Evolutionary conservation across 768 basidiomycete genomes (phyloP), one percentile per base, ranked within the genome.

Genomic region (Boletus vermiculosoides): DNA sequence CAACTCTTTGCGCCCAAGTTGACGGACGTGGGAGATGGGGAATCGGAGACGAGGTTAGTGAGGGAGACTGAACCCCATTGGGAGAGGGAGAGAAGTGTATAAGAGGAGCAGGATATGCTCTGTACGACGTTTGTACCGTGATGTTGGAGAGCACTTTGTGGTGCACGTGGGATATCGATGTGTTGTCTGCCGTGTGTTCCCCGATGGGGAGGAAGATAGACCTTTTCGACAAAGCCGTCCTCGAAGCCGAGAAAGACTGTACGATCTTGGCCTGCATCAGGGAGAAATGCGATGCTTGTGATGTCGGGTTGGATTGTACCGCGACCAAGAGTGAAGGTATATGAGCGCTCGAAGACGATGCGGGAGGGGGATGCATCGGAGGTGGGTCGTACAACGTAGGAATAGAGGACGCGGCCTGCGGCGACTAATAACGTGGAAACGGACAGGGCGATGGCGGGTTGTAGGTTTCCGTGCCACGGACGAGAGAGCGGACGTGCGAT

Each of bases 401-500:
- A 83, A 60, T 82, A 78, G n/a, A 91, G 69, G 22, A 66, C 65
- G 59, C 72, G 73, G 12, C 86, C 87, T 7, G 86, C 83, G 15
- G 83, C 86, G 42, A 90, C 80, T 37, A 88, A 57, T 2, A 91
- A 72, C 9, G 84, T 75, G 28, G 81, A 81, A 18, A 71, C 53
- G 53, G 77, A 85, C 55, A 85, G 76, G 28, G 84, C 80, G 37
- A 90, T 66, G 13, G 76, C 63, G 5, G 88, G 85, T 55, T 82
- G 85, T 5, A 79, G 69, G 62, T 80, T 87, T 23, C 74, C 76
- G 6, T 62, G 15, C 88, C 88, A 90, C 11, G 79, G 77, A 25
- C 74, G 73, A 22, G 84, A 81, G 10, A 90, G 76, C 2, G 87
- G 88, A 2, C 86, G 80, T 4, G 87, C 86, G 22, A 87, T 71